These are phyloP conservation scores for Begonia peltatifolia DNA, from an alignment of 306 rosid genomes.

Conservation along the genomic window DNA sequence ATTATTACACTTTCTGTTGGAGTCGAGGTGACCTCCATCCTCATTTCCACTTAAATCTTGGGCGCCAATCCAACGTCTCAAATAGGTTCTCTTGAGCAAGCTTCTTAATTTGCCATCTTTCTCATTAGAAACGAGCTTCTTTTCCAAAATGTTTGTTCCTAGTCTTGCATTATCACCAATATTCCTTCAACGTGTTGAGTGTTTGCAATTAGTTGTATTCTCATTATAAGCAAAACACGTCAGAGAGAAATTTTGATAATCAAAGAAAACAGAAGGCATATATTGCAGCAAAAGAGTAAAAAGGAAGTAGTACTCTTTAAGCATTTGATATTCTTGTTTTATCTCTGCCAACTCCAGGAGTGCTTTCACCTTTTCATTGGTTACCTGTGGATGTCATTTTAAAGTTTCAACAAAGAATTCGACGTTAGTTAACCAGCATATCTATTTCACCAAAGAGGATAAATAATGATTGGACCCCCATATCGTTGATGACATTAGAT, in stretches of 20 bases:
- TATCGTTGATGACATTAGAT: no score
- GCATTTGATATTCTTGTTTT: conserved; percentile 65
- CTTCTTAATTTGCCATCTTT: conserved; percentile 57
- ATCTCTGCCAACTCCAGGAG: conserved; percentile 78
- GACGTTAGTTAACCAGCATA: no score
- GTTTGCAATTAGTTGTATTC: no score
- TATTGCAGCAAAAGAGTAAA: not conserved
- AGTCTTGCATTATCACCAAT: conserved; percentile 22
- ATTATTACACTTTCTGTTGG: conserved; percentile 33
- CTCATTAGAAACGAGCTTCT: conserved; percentile 29
- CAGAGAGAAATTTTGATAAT: no score
- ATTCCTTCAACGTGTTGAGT: conserved; percentile 23
- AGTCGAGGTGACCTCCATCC: conserved; percentile 21
- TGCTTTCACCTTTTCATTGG: conserved; percentile 90
- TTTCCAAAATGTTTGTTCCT: conserved; percentile 35
- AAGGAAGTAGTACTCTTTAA: conserved; percentile 50
- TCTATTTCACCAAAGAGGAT: no score
- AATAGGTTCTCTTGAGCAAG: conserved; percentile 69
- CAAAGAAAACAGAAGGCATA: no score
- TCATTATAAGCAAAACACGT: no score
- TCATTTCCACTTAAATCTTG: conserved; percentile 37
- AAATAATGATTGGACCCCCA: no score
- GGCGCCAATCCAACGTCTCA: conserved; percentile 74
- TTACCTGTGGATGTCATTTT: conserved; percentile 38
- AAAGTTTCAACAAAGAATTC: no score